Evolutionary conservation across 768 basidiomycete species (phyloP).

Genomic region (Artomyces pyxidatus): DNA sequence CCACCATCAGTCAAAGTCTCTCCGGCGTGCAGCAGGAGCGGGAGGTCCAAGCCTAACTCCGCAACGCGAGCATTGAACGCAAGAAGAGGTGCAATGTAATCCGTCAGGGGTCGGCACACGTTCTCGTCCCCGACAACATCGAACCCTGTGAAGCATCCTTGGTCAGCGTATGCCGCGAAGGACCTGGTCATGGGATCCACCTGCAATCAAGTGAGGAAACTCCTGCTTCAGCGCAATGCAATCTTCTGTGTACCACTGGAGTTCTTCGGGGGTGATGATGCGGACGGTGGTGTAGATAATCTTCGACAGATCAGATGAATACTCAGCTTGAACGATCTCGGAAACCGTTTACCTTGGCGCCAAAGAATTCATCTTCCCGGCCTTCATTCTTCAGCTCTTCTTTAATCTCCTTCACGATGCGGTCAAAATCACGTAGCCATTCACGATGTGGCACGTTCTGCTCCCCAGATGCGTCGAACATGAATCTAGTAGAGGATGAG

Average conservation of each 20-base stretch:
- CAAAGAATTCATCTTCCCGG: constrained; percentile 54
- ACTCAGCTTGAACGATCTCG: neutral
- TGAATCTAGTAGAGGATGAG: constrained; percentile 36
- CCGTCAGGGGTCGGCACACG: constrained; percentile 43
- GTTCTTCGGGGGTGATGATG: constrained; percentile 42
- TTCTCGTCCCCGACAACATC: constrained; percentile 79
- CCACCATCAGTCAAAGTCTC: constrained; percentile 76
- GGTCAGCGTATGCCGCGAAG: too few relatives aligned
- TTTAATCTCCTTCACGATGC: constrained; percentile 45
- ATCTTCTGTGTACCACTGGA: constrained; percentile 65
- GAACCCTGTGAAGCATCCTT: constrained; percentile 39
- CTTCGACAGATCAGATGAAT: constrained; percentile 25
- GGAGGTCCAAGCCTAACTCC: constrained; percentile 53
- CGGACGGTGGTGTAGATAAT: constrained; percentile 67
- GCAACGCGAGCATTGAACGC: constrained; percentile 50
- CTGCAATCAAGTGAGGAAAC: constrained; percentile 66
- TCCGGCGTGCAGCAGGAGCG: constrained; percentile 75
- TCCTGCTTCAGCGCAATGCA: constrained; percentile 66
- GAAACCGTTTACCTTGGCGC: constrained; percentile 42
- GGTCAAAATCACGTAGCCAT: constrained; percentile 47
- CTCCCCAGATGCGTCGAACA: constrained; percentile 48
- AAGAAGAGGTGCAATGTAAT: constrained; percentile 56
- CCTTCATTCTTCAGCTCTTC: constrained; percentile 41
- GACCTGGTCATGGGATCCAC: constrained; percentile 23
- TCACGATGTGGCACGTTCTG: constrained; percentile 51